phyloP scores from a whole-genome alignment of 2,329 filamentous ascomycete species.

The Penicillium sp. region DNA sequence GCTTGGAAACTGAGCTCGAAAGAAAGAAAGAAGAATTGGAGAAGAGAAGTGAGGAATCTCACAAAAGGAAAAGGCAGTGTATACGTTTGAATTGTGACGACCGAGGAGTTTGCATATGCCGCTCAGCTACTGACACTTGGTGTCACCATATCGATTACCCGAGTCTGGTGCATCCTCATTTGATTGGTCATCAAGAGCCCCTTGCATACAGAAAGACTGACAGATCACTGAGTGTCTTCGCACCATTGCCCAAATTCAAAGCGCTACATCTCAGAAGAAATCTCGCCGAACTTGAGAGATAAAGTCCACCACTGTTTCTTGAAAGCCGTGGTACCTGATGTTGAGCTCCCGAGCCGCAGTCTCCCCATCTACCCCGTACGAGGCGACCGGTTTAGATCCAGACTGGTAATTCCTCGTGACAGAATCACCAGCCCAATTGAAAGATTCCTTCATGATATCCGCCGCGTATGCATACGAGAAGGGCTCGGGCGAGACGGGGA shows the following conservation, averaged over 20 bases:
- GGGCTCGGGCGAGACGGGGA: slow-evolving; percentile 37
- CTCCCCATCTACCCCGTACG: slow-evolving; percentile 41
- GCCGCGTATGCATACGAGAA: slow-evolving; percentile 46
- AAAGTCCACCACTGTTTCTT: slow-evolving; percentile 16
- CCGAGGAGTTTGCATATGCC: too few relatives aligned
- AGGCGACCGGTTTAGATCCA: slow-evolving; percentile 27
- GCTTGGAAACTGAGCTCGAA: not conserved
- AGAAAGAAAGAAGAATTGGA: too few relatives aligned
- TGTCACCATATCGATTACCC: too few relatives aligned
- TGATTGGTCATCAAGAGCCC: too few relatives aligned
- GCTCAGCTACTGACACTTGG: too few relatives aligned
- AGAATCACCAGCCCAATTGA: slow-evolving; percentile 32
- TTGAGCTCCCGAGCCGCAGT: slow-evolving; percentile 39
- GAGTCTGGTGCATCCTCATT: too few relatives aligned
- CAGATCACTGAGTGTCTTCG: too few relatives aligned
- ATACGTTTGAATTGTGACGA: too few relatives aligned
- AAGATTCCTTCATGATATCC: slow-evolving; percentile 38
- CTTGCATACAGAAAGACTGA: too few relatives aligned
- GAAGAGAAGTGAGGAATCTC: too few relatives aligned
- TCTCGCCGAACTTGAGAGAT: slow-evolving; percentile 9
- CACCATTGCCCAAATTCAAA: too few relatives aligned
- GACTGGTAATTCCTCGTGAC: slow-evolving; percentile 32
- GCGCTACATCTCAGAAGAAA: not conserved
- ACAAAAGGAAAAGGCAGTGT: too few relatives aligned
- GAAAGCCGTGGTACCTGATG: slow-evolving; percentile 27